Evolutionary conservation across 164 flowering plant species (phyloP).

Genomic region (Macadamia integrifolia): DNA sequence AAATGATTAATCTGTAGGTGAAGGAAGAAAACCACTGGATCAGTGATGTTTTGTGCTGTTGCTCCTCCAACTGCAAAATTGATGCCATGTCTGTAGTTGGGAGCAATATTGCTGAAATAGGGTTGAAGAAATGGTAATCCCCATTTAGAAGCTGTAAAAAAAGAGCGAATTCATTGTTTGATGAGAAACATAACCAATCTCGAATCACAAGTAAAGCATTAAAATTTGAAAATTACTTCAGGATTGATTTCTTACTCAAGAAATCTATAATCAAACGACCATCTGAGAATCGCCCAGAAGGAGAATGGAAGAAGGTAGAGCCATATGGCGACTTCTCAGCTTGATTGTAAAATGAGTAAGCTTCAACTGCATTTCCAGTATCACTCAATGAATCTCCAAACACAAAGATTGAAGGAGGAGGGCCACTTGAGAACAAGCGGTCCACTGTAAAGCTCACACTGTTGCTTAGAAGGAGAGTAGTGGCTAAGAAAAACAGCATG

Average conservation of each 20-base stretch:
- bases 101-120: slow-evolving; percentile 14
- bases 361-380: slow-evolving; percentile 7
- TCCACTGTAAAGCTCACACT: too few species aligned
- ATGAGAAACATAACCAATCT: too few species aligned
- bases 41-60: slow-evolving; percentile 17
- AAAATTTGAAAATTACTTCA: too few species aligned
- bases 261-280: slow-evolving; percentile 14
- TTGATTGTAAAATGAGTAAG: slow-evolving; percentile 5
- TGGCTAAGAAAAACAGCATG: too few species aligned
- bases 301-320: slow-evolving; percentile 6
- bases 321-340: slow-evolving; percentile 12
- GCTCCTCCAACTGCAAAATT: slow-evolving; percentile 23
- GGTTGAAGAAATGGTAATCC: slow-evolving; percentile 19
- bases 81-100: slow-evolving; percentile 19
- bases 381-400: slow-evolving; percentile 15
- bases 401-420: slow-evolving; percentile 8
- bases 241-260: slow-evolving; percentile 2
- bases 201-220: too few species aligned
- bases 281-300: slow-evolving; percentile 10
- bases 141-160: slow-evolving; percentile 19
- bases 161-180: too few species aligned
- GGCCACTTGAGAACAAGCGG: too few species aligned
- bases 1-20: slow-evolving; percentile 21
- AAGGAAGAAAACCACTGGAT: slow-evolving; percentile 5
- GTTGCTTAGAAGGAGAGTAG: too few species aligned